Base-by-base conservation (phyloP, 495 filamentous ascomycete species). In the Aspergillus panamensis region DNA sequence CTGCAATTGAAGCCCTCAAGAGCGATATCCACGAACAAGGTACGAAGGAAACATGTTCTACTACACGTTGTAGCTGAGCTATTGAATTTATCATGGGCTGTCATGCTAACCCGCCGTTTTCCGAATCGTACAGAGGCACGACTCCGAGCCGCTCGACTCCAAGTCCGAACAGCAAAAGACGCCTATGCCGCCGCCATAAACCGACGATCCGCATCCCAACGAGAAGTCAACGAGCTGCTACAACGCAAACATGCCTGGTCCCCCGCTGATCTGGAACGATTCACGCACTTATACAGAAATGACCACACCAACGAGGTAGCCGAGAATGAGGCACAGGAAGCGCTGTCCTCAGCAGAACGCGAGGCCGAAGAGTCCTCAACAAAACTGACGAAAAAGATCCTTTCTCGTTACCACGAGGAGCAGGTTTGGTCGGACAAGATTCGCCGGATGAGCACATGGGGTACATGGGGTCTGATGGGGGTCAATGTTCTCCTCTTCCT, bases 391-490 rank as follows among this genome's bases (percentile, higher is more conserved):
- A 83, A 85, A 39, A 83, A 82, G 35, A 97, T 97, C 57, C 77
- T 97, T 32, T 86, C 86, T 30, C 85, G 94, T 29, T 98, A 98
- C 74, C 94, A 98, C 73, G 94, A 98, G 73, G 94, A 98, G 73
- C 94, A 98, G 78, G 96, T 98, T 47, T 98, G 94, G 94, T 93
- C 88, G 64, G 94, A 98, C 66, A 94, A 96, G 67, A 98, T 98
- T 68, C 82, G 94, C 42, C 78, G 94, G 57, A 96, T 96, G 83
- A 90, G 86, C 63, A 97, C 94, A 6, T 98, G 94, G 94, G 92
- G 94, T 20, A 98, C 94, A 3, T 97, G 95, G 87, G 94, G 94
- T 0, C 73, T 98, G 62, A 97, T 98, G 94, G 92, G 94, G 7
- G 81, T 97, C 43, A 98, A 98, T 64, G 87, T 97, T 3, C 70